Evolutionary conservation across 1,284 basidiomycete species (phyloP).

Genomic region (Cerrena zonata): DNA sequence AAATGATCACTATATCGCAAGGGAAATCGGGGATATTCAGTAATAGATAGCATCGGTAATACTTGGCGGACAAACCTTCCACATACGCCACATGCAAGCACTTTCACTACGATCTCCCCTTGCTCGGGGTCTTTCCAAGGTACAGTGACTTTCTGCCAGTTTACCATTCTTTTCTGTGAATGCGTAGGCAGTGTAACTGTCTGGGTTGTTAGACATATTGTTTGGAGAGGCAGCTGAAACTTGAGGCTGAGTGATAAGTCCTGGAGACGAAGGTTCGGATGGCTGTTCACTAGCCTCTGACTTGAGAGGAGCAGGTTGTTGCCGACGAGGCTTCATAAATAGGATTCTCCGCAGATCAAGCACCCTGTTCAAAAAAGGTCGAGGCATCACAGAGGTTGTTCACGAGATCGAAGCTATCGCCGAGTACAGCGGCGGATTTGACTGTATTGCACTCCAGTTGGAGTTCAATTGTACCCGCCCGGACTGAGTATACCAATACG

Average conservation of each 20-base stretch:
- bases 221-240: background rate
- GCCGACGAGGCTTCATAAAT: background rate
- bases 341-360: background rate
- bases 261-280: background rate
- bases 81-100: slow-evolving; percentile 25
- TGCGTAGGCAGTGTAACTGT: slow-evolving; percentile 27
- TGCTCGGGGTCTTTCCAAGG: slow-evolving; percentile 27
- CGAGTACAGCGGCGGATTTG: no score
- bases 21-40: slow-evolving; percentile 21
- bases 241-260: background rate
- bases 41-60: background rate
- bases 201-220: slow-evolving; percentile 17
- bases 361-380: background rate
- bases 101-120: slow-evolving; percentile 31
- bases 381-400: background rate
- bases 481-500: no score
- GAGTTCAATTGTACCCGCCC: no score
- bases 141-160: slow-evolving; percentile 9
- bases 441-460: no score
- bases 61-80: slow-evolving; percentile 13
- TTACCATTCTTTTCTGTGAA: slow-evolving; percentile 4
- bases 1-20: slow-evolving; percentile 16
- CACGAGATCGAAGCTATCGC: no score
- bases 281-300: background rate
- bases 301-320: background rate